Evolutionary conservation across 2,329 filamentous ascomycete species (phyloP).

Genomic region (Clarireedia homoeocarpa): DNA sequence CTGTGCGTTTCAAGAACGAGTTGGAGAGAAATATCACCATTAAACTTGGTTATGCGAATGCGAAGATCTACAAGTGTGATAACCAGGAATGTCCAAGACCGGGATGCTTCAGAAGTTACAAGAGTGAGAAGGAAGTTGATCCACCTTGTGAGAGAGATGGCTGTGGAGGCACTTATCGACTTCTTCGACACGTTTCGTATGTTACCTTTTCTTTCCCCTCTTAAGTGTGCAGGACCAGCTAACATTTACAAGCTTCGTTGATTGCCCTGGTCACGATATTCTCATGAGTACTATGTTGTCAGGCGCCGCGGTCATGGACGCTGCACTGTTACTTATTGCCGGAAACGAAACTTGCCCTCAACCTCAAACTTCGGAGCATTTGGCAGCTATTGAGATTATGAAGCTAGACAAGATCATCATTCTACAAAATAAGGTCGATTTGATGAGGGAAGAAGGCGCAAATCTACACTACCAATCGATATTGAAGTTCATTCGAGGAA

Average conservation of each 20-base stretch:
- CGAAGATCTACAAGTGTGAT: slow-evolving; percentile 99
- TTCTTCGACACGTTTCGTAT: slow-evolving; percentile 88
- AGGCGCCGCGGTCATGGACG: slow-evolving; percentile 98
- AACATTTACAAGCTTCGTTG: slow-evolving; percentile 65
- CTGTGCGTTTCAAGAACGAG: slow-evolving; percentile 99
- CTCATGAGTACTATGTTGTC: slow-evolving; percentile 99
- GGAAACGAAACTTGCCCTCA: slow-evolving; percentile 98
- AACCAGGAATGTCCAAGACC: slow-evolving; percentile 85
- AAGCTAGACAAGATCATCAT: slow-evolving; percentile 99
- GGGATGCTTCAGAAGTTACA: slow-evolving; percentile 93
- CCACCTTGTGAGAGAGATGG: slow-evolving; percentile 92
- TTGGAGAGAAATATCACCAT: slow-evolving; percentile 98
- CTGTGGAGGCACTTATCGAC: slow-evolving; percentile 77
- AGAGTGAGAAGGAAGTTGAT: slow-evolving; percentile 98
- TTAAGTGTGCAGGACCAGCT: slow-evolving; percentile 17
- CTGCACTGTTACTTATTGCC: slow-evolving; percentile 88
- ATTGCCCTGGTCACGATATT: slow-evolving; percentile 99
- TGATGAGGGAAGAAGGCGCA: slow-evolving; percentile 94
- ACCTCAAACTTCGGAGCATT: slow-evolving; percentile 95
- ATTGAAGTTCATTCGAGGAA: slow-evolving; percentile 95
- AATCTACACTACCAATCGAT: slow-evolving; percentile 95
- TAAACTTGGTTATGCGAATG: slow-evolving; percentile 98
- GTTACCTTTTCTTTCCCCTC: slow-evolving; percentile 30
- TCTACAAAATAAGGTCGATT: slow-evolving; percentile 97
- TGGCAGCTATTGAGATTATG: slow-evolving; percentile 99